Evolutionary conservation across 176 grass and related monocot species (phyloP).

Genomic region (Bothriochloa decipiens): DNA sequence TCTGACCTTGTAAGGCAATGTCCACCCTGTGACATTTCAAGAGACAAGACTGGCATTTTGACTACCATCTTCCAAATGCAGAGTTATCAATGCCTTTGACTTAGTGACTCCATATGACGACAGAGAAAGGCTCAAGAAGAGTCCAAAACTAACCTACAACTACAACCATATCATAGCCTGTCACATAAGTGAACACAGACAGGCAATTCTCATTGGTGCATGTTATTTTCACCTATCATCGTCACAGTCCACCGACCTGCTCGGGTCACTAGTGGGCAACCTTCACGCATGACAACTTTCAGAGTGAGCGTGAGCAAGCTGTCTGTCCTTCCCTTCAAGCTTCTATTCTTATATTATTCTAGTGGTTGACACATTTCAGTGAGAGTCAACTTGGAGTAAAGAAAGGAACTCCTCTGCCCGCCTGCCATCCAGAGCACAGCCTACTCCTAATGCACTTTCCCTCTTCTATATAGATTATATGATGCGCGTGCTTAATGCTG

Average conservation of each 20-base stretch:
- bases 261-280: slow-evolving; percentile 43
- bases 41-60: slow-evolving; percentile 47
- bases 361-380: slow-evolving; percentile 62
- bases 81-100: slow-evolving; percentile 47
- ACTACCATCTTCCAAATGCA: slow-evolving; percentile 2
- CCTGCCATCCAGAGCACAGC: slow-evolving; percentile 42
- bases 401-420: slow-evolving; percentile 35
- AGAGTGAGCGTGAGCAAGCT: slow-evolving; percentile 40
- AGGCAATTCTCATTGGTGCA: slow-evolving; percentile 27
- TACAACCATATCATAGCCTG: slow-evolving; percentile 26
- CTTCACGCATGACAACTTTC: slow-evolving; percentile 56
- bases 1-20: slow-evolving; percentile 10
- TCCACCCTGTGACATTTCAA: slow-evolving; percentile 30
- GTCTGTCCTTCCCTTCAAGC: slow-evolving; percentile 45
- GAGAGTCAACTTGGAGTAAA: slow-evolving; percentile 51
- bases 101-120: slow-evolving; percentile 34
- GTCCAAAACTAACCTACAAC: slow-evolving; percentile 40
- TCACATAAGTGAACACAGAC: slow-evolving; percentile 30
- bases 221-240: slow-evolving; percentile 48
- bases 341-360: slow-evolving; percentile 58
- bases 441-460: slow-evolving; percentile 30
- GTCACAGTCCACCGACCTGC: slow-evolving; percentile 51
- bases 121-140: slow-evolving; percentile 38
- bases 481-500: slow-evolving; percentile 64
- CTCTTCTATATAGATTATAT: slow-evolving; percentile 50